These are phyloP conservation scores for Artemisia annua DNA, from an alignment of 129 eudicot species.

Conservation along the genomic window DNA sequence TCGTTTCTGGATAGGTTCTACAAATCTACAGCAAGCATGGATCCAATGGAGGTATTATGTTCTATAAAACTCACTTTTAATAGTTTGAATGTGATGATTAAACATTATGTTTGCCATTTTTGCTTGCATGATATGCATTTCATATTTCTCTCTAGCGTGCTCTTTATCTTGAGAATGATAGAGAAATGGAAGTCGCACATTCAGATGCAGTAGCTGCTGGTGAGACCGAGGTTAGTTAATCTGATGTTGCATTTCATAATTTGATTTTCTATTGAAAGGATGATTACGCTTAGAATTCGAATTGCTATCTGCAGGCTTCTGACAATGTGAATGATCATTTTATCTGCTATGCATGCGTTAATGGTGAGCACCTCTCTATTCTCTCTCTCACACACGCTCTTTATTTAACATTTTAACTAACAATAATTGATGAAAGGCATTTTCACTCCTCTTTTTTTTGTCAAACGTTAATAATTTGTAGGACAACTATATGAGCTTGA, in stretches of 20 bases:
- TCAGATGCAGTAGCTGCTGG: conserved; percentile 95
- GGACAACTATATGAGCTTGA: conserved; percentile 85
- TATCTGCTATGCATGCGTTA: conserved; percentile 77
- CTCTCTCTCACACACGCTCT: neutral
- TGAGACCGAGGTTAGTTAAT: conserved; percentile 73
- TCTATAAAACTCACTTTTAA: neutral
- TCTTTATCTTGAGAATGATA: conserved; percentile 76
- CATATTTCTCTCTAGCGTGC: conserved; percentile 66
- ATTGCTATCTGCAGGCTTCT: conserved; percentile 58
- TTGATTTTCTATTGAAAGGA: neutral
- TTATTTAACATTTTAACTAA: neutral
- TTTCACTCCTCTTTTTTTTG: no score
- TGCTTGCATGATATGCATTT: neutral
- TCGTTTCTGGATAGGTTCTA: conserved; percentile 80
- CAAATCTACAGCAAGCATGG: conserved; percentile 82
- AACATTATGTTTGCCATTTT: neutral
- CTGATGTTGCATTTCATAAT: neutral
- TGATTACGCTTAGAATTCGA: neutral
- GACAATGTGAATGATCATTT: conserved; percentile 81
- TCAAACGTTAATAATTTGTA: no score
- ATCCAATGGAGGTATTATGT: conserved; percentile 62
- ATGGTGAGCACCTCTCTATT: conserved; percentile 50
- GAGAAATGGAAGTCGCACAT: conserved; percentile 98
- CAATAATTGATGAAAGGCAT: no score
- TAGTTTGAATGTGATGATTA: neutral